These are phyloP conservation scores for Lachancea meyersii DNA, from an alignment of 805 yeast genomes.

Conservation along the genomic window DNA sequence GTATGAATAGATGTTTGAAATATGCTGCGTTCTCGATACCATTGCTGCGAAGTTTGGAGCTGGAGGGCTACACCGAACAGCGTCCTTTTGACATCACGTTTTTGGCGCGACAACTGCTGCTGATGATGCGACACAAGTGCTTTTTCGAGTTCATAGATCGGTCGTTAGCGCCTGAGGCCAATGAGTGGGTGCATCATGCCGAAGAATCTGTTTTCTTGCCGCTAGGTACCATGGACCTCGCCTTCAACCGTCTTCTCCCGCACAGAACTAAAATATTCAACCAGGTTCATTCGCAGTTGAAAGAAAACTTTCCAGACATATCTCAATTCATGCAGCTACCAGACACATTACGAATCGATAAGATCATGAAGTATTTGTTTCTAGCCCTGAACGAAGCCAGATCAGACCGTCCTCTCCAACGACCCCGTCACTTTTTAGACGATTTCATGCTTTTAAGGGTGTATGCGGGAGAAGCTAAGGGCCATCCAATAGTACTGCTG, in stretches of 20 bases:
- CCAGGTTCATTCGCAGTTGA: constrained; percentile 11
- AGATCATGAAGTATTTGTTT: constrained; percentile 13
- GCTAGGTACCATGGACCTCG: constrained; percentile 17
- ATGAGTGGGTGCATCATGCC: constrained; percentile 16
- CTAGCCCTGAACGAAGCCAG: constrained; percentile 9
- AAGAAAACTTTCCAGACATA: constrained; percentile 8
- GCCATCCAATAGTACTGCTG: constrained; percentile 19
- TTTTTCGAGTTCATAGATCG: constrained; percentile 14
- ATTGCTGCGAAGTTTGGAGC: constrained; percentile 7
- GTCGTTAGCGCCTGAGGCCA: background rate
- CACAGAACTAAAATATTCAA: constrained; percentile 10
- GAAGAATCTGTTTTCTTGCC: constrained; percentile 17
- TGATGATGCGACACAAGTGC: constrained; percentile 15
- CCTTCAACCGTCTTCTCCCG: constrained; percentile 16
- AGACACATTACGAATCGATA: constrained; percentile 16
- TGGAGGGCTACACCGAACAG: constrained; percentile 4
- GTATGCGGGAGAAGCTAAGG: constrained; percentile 23
- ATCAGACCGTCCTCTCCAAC: constrained; percentile 1
- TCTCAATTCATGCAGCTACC: constrained; percentile 14
- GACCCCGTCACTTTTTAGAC: constrained; percentile 11
- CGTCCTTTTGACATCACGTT: constrained; percentile 11
- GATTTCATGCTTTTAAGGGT: constrained; percentile 23
- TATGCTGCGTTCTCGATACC: constrained; percentile 13
- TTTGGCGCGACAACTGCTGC: constrained; percentile 13
- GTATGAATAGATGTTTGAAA: constrained; percentile 6